Percentiles rank a stretch among this genome's conserved stretches.
These are phyloP conservation scores for Saksenaea oblongispora DNA, from an alignment of 371 early-diverging fungal genomes.

Conservation along the genomic window DNA sequence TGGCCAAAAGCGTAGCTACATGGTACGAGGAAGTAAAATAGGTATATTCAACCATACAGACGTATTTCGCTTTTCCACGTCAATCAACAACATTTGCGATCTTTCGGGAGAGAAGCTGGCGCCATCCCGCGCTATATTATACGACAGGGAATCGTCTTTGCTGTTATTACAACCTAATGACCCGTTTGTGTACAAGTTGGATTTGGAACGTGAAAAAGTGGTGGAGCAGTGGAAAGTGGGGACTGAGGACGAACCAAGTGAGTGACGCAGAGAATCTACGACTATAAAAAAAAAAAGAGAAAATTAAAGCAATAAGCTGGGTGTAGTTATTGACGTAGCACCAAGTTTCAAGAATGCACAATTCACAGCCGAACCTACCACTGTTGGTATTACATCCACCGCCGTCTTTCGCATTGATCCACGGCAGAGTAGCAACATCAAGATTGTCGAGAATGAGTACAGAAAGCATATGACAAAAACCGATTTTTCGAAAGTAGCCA, in stretches of 20 bases:
- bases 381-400: neutral
- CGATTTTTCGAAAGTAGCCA: no score
- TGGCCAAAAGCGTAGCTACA: conserved; percentile 42
- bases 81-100: conserved; percentile 55
- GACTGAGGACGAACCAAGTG: conserved; percentile 49
- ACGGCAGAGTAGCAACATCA: no score
- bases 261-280: neutral
- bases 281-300: neutral
- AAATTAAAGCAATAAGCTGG: neutral
- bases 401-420: conserved; percentile 7
- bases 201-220: conserved; percentile 88
- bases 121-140: conserved; percentile 51
- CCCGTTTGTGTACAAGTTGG: conserved; percentile 82
- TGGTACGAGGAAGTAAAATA: conserved; percentile 83
- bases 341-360: conserved; percentile 70
- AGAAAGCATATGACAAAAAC: no score
- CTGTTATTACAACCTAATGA: conserved; percentile 71
- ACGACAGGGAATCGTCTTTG: conserved; percentile 78
- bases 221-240: conserved; percentile 90
- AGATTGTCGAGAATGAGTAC: no score
- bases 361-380: neutral
- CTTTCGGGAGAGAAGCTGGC: no score
- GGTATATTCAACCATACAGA: conserved; percentile 81
- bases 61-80: conserved; percentile 68
- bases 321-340: conserved; percentile 58